A percentile compares a stretch with the other conserved stretches of the same genome.
Evolutionary conservation across 2,329 filamentous ascomycete species (phyloP).

Genomic region (Stachybotrys chartarum): DNA sequence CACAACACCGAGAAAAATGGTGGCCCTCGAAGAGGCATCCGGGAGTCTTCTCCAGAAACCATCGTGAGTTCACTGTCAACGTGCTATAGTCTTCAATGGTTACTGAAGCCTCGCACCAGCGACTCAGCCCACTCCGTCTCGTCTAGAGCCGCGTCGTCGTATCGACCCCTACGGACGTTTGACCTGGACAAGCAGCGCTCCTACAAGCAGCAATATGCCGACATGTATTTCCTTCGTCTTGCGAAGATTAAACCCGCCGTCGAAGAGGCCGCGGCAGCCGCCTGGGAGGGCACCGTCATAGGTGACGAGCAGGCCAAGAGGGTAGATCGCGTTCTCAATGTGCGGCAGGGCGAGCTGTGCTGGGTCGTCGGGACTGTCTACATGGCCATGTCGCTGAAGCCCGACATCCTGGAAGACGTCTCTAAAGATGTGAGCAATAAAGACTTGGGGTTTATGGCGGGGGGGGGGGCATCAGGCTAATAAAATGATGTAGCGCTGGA

Average conservation of each 20-base stretch:
- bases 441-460: neutral
- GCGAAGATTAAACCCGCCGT: slow-evolving; percentile 80
- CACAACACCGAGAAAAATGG: slow-evolving; percentile 17
- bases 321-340: slow-evolving; percentile 87
- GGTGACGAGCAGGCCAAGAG: slow-evolving; percentile 66
- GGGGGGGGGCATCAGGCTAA: slow-evolving; percentile 2
- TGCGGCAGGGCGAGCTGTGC: slow-evolving; percentile 89
- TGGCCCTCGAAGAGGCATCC: slow-evolving; percentile 23
- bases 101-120: slow-evolving; percentile 11
- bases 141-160: slow-evolving; percentile 50
- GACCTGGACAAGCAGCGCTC: slow-evolving; percentile 62
- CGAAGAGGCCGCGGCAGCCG: slow-evolving; percentile 63
- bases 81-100: too few relatives aligned
- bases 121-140: slow-evolving; percentile 30
- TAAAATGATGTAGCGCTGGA: slow-evolving; percentile 61
- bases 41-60: slow-evolving; percentile 25
- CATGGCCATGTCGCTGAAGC: slow-evolving; percentile 95
- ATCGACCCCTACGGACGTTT: slow-evolving; percentile 72
- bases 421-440: slow-evolving; percentile 66
- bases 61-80: slow-evolving; percentile 15
- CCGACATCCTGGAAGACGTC: slow-evolving; percentile 91
- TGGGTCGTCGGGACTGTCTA: slow-evolving; percentile 95
- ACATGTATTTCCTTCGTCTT: slow-evolving; percentile 94
- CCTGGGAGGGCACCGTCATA: slow-evolving; percentile 74
- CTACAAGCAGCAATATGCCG: slow-evolving; percentile 92